Evolutionary conservation across 768 basidiomycete genomes (phyloP), one percentile per base, ranked within the genome.

Genomic region (Epithele typhae): DNA sequence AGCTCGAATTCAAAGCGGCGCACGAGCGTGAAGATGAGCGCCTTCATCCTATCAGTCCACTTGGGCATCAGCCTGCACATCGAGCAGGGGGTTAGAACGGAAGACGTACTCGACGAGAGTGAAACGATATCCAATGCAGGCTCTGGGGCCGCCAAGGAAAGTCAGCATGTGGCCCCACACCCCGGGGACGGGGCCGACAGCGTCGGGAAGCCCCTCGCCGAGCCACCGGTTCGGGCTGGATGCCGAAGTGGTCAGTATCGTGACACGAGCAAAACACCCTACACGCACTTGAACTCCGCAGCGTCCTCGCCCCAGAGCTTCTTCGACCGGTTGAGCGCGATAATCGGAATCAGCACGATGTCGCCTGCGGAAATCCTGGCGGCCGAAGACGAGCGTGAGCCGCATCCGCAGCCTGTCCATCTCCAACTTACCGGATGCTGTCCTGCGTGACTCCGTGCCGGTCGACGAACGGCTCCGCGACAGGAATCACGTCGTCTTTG

Each of bases 111-210:
- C 81, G 14, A 75, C 66, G 18, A 84, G 57, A 8, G 83, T 70
- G 56, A 85, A 84, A 3, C 78, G 73, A 57, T 76, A 83, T 0
- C 82, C 82, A 24, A 85, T 84, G 47, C 84, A 87, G 0, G 78
- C 72, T 15, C 73, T 71, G 9, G 81, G 77, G 4, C 84, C 84
- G 23, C 78, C 80, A 1, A 81, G 51, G 70, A 87, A 87, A 0
- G 78, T 74, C 34, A 84, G 56, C 52, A 79, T 56, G 54, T 82
- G 74, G 15, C 75, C 71, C 75, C 76, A 82, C 0, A 83, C 69
- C 6, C 82, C 78, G 9, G 84, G 84, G 27, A 85, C 66, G 0
- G 59, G 46, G 4, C 56, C 58, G 1, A 69, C 72, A 2, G 66
- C 65, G 30, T 74, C 70, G 0, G 81, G 79, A 7, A 23, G 37